These are phyloP conservation scores for Dionaea muscipula DNA, from an alignment of 179 eudicot species.

Conservation along the genomic window DNA sequence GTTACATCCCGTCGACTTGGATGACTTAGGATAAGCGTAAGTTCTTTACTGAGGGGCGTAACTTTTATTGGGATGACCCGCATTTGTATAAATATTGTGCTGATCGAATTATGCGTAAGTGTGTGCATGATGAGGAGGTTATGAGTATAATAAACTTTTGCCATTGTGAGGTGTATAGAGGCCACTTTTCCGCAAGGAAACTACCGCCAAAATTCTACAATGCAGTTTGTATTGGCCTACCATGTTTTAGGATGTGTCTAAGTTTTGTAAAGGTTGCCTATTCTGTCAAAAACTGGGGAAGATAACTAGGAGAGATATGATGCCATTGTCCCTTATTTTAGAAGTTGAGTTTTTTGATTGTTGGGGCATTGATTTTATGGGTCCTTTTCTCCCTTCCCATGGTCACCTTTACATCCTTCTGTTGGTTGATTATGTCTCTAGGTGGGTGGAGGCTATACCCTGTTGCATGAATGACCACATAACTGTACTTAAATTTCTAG, in stretches of 20 bases:
- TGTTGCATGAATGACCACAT: not conserved
- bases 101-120: not conserved
- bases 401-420: not conserved
- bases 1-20: not conserved
- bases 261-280: not conserved
- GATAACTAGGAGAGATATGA: not conserved
- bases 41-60: not conserved
- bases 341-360: not conserved
- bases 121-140: not conserved
- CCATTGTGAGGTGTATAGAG: not conserved
- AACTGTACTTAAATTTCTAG: not conserved
- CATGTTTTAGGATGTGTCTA: not conserved
- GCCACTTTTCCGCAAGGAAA: not conserved
- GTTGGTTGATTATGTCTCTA: not conserved
- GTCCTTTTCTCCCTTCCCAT: constrained; percentile 8
- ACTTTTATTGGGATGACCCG: not conserved
- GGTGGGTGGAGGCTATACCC: not conserved
- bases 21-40: not conserved
- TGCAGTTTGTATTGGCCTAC: not conserved
- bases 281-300: not conserved
- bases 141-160: not conserved
- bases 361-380: constrained; percentile 7
- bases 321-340: not conserved
- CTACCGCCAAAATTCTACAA: not conserved
- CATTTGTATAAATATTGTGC: not conserved